A percentile compares a stretch with the other conserved stretches of the same genome.
Conservation (phyloP, 2,329 filamentous ascomycete genomes). For the Capronia coronata region DNA sequence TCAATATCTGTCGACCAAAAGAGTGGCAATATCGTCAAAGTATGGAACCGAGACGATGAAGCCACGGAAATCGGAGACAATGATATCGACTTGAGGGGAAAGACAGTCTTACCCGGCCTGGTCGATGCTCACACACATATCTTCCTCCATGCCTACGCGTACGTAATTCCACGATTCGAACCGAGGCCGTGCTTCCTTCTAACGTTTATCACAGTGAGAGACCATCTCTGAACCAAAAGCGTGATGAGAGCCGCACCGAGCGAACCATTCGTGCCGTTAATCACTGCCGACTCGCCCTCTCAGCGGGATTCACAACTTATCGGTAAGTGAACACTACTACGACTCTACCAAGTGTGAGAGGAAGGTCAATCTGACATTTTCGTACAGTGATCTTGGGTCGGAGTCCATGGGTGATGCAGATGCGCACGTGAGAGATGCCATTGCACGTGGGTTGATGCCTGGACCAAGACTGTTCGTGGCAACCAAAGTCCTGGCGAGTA, state of each 20-base stretch:
- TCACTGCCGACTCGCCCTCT: conserved; percentile 47
- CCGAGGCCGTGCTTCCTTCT: neutral
- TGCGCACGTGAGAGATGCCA: conserved; percentile 47
- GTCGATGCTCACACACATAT: conserved; percentile 53
- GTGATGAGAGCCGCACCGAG: conserved; percentile 54
- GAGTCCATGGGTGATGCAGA: conserved; percentile 49
- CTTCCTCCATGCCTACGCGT: conserved; percentile 47
- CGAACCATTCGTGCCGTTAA: conserved; percentile 50
- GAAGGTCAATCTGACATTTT: conserved; percentile 2
- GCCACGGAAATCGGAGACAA: conserved; percentile 20
- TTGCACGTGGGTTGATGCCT: conserved; percentile 49
- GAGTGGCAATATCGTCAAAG: conserved; percentile 41
- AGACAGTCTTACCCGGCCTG: conserved; percentile 47
- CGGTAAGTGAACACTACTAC: conserved; percentile 28
- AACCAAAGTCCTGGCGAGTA: conserved; percentile 46
- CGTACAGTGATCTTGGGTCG: conserved; percentile 46
- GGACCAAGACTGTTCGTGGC: conserved; percentile 53
- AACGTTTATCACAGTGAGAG: conserved; percentile 32
- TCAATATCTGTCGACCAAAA: conserved; percentile 40
- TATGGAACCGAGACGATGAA: neutral
- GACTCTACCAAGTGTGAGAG: neutral
- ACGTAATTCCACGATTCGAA: too few species aligned
- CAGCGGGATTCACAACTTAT: conserved; percentile 55
- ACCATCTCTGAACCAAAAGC: conserved; percentile 45
- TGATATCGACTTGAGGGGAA: conserved; percentile 51